A percentile compares a stretch with the other conserved stretches of the same genome.
These are phyloP conservation scores for Zymoseptoria ardabiliae DNA, from an alignment of 2,329 filamentous ascomycete genomes.

Conservation along the genomic window DNA sequence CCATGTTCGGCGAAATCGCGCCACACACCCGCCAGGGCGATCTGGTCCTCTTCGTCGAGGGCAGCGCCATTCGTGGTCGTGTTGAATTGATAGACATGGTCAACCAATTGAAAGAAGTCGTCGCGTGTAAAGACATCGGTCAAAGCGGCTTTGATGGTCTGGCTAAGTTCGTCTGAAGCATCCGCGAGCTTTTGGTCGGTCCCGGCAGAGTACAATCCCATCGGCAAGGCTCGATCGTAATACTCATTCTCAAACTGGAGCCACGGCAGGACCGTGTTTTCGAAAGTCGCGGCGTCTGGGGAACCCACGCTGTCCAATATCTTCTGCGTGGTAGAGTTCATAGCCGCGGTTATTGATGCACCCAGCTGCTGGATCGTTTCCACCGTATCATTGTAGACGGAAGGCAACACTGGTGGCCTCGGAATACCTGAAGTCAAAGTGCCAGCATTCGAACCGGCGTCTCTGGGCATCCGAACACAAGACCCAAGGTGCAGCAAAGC, in stretches of 20 bases:
- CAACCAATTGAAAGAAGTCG: constrained; percentile 59
- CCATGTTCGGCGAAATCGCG: constrained; percentile 69
- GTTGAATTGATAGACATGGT: constrained; percentile 40
- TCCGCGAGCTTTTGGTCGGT: constrained; percentile 38
- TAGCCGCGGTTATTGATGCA: constrained; percentile 50
- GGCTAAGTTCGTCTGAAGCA: constrained; percentile 37
- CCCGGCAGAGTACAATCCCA: constrained; percentile 34
- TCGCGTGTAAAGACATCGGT: constrained; percentile 72
- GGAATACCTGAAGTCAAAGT: no score
- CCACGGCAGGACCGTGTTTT: constrained; percentile 55
- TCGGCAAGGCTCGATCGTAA: constrained; percentile 35
- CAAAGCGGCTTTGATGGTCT: constrained; percentile 52
- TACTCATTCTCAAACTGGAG: constrained; percentile 49
- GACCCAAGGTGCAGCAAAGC: no score
- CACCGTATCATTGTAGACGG: constrained; percentile 59
- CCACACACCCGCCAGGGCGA: constrained; percentile 64
- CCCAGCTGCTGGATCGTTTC: constrained; percentile 59
- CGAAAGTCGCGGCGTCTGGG: constrained; percentile 46
- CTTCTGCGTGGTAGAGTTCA: constrained; percentile 56
- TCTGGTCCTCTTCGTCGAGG: constrained; percentile 59
- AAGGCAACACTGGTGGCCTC: no score
- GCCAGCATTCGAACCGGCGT: no score
- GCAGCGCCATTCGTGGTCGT: constrained; percentile 34
- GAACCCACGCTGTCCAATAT: constrained; percentile 50
- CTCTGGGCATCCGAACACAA: no score